Evolutionary conservation across 345 rosid species (phyloP).

Genomic region (Bruguiera gymnorhiza): DNA sequence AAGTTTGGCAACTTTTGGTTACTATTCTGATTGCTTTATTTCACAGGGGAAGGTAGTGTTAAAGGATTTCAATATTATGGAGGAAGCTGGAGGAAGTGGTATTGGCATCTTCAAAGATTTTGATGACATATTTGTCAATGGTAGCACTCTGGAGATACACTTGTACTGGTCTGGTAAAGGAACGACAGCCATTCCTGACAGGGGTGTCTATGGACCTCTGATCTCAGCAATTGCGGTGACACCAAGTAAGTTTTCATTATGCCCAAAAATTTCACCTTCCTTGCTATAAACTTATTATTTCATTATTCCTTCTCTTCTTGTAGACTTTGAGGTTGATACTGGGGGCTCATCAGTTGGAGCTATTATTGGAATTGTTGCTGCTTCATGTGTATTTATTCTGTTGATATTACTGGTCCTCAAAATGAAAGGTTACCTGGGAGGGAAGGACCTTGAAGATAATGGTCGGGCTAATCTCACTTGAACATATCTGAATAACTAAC

Average conservation of each 20-base stretch:
- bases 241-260: constrained; percentile 50
- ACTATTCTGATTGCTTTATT: neutral
- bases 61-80: constrained; percentile 60
- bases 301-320: constrained; percentile 4
- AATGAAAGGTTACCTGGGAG: constrained; percentile 49
- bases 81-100: constrained; percentile 74
- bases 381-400: constrained; percentile 37
- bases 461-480: constrained; percentile 33
- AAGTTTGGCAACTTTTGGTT: neutral
- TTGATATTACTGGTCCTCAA: constrained; percentile 46
- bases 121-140: constrained; percentile 44
- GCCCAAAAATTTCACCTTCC: neutral
- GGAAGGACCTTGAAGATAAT: constrained; percentile 48
- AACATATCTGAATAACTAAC: neutral
- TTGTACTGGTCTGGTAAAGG: constrained; percentile 85
- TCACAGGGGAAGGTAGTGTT: constrained; percentile 53
- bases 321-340: constrained; percentile 63
- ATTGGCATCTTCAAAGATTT: constrained; percentile 25
- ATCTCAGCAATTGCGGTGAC: constrained; percentile 74
- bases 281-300: neutral
- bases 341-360: constrained; percentile 59
- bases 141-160: constrained; percentile 73
- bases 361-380: constrained; percentile 60
- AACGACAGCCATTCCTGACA: constrained; percentile 54
- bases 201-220: constrained; percentile 85